A percentile compares a stretch with the other conserved stretches of the same genome.
phyloP scores from a whole-genome alignment of 176 grass and related monocot genomes.

The Carex pumila region DNA sequence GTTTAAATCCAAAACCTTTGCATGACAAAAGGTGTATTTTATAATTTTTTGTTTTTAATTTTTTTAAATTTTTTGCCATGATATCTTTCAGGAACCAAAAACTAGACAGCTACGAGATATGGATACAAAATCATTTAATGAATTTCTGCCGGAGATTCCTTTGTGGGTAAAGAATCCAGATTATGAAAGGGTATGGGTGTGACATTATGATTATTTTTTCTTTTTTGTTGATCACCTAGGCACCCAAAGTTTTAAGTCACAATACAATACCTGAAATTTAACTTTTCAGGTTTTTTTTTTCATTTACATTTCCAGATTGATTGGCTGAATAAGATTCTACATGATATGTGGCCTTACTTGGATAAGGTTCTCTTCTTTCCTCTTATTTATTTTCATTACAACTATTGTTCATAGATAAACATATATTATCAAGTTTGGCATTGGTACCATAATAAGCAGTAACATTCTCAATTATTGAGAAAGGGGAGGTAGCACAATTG shows the following conservation, averaged over 20 bases:
- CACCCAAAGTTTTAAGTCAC: background rate
- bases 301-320: slow-evolving; percentile 52
- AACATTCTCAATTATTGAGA: background rate
- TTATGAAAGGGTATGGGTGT: slow-evolving; percentile 59
- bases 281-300: background rate
- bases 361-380: slow-evolving; percentile 70
- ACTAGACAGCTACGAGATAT: slow-evolving; percentile 50
- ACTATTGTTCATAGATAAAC: slow-evolving; percentile 17
- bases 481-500: too few relatives aligned
- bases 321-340: slow-evolving; percentile 86
- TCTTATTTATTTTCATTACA: slow-evolving; percentile 43
- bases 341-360: slow-evolving; percentile 79
- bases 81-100: slow-evolving; percentile 60
- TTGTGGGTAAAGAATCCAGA: slow-evolving; percentile 91
- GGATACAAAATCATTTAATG: slow-evolving; percentile 48
- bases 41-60: background rate
- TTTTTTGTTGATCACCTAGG: background rate
- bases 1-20: background rate
- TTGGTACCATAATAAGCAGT: background rate
- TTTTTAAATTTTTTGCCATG: background rate
- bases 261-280: background rate
- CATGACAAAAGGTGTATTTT: background rate
- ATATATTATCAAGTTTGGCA: background rate
- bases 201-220: background rate
- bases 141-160: slow-evolving; percentile 61